Base-by-base conservation (phyloP, 2,329 filamentous ascomycete genomes). In the Penicillium nordicum region DNA sequence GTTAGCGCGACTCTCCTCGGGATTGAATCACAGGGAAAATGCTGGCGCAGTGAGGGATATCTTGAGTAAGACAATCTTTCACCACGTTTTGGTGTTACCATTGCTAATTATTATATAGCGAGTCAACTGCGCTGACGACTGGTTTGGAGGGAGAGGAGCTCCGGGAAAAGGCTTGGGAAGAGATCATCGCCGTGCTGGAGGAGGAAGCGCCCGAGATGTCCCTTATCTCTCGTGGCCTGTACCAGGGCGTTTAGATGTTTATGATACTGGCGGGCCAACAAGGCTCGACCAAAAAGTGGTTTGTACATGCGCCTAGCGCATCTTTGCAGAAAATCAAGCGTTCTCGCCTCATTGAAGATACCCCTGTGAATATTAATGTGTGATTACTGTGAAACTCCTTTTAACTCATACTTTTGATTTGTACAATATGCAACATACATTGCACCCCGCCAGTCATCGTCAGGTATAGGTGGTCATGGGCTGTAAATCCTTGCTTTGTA, bases 1-100 rank as follows among this genome's bases (percentile, higher is more conserved):
- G 73, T 78, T 16, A 73, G 72, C 48, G 78, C 73, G 1, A 75
- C 75, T 6, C 63, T 73, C 30, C 68, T 76, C 29, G 77, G 77
- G 0, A 62, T 68, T 5, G 75, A 80, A 44, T 73, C 71, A 9
- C 73, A 79, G 53, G 78, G 78, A 2, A 71, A 69, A 58, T 75
- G 74, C 60, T 80, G 76, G 77, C 72, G 72, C 42, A 72, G 74
- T 58, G 76, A 77, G 57, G 69, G 67, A 34, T 69, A 72, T 53
- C 59, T 71, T 23, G 69, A 72, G 71, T 74, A 68, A 60, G 72
- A 62, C 30, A n/a, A 29, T 12, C 14, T 18, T 23, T 10, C 27
- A 21, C 12, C 12, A 9, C 34, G 14, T 38, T 32, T 34, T 8
- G n/a, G 43, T 52, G 29, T 47, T 4, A 43, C 25, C 36, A n/a